Evolutionary conservation across 371 early-diverging fungal species (phyloP).

Genomic region (Zopfochytrium polystomum): DNA sequence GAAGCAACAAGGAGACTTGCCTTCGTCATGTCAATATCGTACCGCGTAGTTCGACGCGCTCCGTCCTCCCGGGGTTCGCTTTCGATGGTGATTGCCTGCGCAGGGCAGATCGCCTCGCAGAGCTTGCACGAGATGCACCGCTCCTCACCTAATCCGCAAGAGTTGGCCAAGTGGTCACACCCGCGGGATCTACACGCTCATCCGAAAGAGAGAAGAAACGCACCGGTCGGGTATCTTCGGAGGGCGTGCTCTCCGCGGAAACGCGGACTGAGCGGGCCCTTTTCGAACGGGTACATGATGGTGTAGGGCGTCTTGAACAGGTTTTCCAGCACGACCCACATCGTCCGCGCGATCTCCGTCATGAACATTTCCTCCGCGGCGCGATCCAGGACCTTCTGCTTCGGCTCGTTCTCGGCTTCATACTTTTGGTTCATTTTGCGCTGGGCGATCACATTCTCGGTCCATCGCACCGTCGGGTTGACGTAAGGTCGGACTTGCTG

Average conservation of each 20-base stretch:
- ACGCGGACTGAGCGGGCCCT: constrained; percentile 87
- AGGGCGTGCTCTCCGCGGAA: constrained; percentile 98
- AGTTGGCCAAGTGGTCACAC: neutral
- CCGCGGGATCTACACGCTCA: neutral
- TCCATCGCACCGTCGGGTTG: no score
- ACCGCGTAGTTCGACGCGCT: constrained; percentile 91
- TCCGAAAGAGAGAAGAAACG: constrained; percentile 3
- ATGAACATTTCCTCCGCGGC: constrained; percentile 81
- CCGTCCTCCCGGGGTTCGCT: constrained; percentile 96
- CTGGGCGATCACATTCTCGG: constrained; percentile 8
- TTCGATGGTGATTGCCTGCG: constrained; percentile 98
- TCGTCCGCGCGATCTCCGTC: constrained; percentile 88
- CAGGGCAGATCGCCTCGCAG: constrained; percentile 97
- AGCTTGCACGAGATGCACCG: constrained; percentile 98
- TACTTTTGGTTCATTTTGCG: constrained; percentile 1
- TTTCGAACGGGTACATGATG: constrained; percentile 94
- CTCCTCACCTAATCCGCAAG: constrained; percentile 74
- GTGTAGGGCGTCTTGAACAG: constrained; percentile 96
- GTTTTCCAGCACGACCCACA: constrained; percentile 88
- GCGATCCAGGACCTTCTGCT: constrained; percentile 60
- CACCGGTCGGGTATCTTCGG: constrained; percentile 93
- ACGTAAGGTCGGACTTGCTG: no score
- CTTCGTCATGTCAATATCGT: constrained; percentile 99
- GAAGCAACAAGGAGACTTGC: no score
- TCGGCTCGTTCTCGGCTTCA: constrained; percentile 6